These are phyloP conservation scores for Trametes versicolor DNA, from an alignment of 1,284 basidiomycete species.

Conservation along the genomic window DNA sequence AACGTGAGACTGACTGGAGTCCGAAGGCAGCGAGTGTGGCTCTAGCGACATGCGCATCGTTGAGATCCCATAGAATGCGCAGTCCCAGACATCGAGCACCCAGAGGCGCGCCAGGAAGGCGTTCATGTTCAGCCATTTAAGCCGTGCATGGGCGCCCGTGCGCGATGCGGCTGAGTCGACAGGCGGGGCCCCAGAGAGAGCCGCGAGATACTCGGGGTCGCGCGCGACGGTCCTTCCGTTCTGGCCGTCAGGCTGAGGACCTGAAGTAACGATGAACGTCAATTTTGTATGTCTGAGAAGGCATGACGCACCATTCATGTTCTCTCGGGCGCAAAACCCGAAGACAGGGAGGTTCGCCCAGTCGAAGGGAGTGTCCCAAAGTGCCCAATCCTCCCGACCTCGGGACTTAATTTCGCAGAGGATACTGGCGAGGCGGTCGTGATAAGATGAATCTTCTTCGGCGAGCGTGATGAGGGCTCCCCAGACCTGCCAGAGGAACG, in stretches of 20 bases:
- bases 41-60: conserved; percentile 3
- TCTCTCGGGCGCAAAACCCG: background rate
- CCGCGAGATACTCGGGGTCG: background rate
- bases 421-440: conserved; percentile 5
- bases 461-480: background rate
- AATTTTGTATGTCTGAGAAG: background rate
- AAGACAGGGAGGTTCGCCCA: background rate
- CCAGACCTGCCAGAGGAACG: background rate
- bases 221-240: background rate
- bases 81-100: background rate
- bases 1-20: background rate
- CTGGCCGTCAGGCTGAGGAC: background rate
- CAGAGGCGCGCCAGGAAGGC: conserved; percentile 1
- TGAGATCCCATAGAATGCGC: background rate
- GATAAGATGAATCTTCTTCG: background rate
- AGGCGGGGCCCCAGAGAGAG: background rate
- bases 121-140: conserved; percentile 3
- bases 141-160: background rate
- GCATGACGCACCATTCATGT: background rate
- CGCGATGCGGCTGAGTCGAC: background rate
- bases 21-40: background rate
- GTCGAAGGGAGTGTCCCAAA: background rate
- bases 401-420: background rate
- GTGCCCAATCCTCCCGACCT: background rate
- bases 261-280: background rate